A percentile compares a stretch with the other conserved stretches of the same genome.
Evolutionary conservation across 1,139 yeast genomes (phyloP).

Genomic region (Kurtzmaniella quercitrusa): DNA sequence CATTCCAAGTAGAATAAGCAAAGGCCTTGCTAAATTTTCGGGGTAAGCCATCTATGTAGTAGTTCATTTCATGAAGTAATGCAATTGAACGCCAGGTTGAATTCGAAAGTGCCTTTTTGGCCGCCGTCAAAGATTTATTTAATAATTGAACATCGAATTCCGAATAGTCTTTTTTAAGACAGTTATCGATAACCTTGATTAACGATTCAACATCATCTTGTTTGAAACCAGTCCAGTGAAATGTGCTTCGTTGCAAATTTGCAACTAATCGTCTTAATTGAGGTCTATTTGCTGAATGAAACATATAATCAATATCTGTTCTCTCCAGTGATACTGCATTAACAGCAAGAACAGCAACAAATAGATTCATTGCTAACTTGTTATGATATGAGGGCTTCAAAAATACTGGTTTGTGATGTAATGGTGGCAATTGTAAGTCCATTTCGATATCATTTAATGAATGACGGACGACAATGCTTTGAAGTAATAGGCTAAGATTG

Average conservation of each 20-base stretch:
- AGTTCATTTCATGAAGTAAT: slow-evolving; percentile 60
- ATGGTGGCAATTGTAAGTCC: slow-evolving; percentile 55
- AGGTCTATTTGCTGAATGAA: slow-evolving; percentile 52
- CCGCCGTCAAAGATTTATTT: slow-evolving; percentile 35
- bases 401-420: slow-evolving; percentile 55
- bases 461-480: slow-evolving; percentile 53
- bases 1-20: slow-evolving; percentile 3
- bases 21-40: slow-evolving; percentile 31
- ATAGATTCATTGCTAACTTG: slow-evolving; percentile 55
- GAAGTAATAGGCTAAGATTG: slow-evolving; percentile 38
- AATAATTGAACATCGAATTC: slow-evolving; percentile 36
- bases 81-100: slow-evolving; percentile 55
- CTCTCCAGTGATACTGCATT: slow-evolving; percentile 73
- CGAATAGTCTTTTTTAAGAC: slow-evolving; percentile 38
- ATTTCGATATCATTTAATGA: slow-evolving; percentile 45
- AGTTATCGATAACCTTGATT: slow-evolving; percentile 43
- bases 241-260: slow-evolving; percentile 62
- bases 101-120: slow-evolving; percentile 47
- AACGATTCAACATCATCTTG: slow-evolving; percentile 51
- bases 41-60: slow-evolving; percentile 44
- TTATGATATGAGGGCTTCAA: slow-evolving; percentile 61
- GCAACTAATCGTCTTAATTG: slow-evolving; percentile 55
- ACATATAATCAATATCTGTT: slow-evolving; percentile 65
- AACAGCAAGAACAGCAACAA: slow-evolving; percentile 62
- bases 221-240: slow-evolving; percentile 72